A percentile compares a stretch with the other conserved stretches of the same genome.
phyloP scores from a whole-genome alignment of 768 basidiomycete species.

The Jaapia argillacea region DNA sequence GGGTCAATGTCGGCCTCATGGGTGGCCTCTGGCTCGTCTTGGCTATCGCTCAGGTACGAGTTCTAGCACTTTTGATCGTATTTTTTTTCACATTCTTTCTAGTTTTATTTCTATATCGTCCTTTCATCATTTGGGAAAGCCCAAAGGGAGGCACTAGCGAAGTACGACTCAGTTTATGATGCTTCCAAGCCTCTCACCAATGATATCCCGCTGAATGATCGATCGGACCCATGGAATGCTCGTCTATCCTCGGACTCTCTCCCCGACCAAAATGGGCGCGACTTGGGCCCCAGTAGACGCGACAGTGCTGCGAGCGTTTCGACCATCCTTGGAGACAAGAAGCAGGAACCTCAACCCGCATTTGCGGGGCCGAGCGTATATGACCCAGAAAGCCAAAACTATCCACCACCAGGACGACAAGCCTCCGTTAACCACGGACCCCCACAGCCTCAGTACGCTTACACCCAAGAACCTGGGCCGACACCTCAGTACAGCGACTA shows the following conservation, averaged over 20 bases:
- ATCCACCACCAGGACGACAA: constrained; percentile 24
- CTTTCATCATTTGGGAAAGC: constrained; percentile 56
- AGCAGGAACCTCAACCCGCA: constrained; percentile 34
- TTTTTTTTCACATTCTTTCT: constrained; percentile 18
- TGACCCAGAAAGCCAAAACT: constrained; percentile 11
- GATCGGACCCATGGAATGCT: constrained; percentile 63
- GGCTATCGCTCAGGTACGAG: constrained; percentile 62
- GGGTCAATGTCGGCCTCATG: constrained; percentile 92
- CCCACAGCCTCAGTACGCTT: constrained; percentile 17
- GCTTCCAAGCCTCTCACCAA: constrained; percentile 38
- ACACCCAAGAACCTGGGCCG: constrained; percentile 29
- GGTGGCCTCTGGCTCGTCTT: constrained; percentile 78
- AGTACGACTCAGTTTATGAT: constrained; percentile 68
- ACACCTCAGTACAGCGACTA: constrained; percentile 27
- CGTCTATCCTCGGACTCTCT: constrained; percentile 36
- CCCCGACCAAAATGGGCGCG: constrained; percentile 16
- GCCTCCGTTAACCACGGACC: constrained; percentile 5
- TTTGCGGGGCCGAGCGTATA: constrained; percentile 25
- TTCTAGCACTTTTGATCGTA: constrained; percentile 15
- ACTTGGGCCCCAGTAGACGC: constrained; percentile 30
- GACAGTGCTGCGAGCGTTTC: constrained; percentile 45
- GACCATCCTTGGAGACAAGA: constrained; percentile 41
- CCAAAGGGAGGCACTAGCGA: constrained; percentile 73
- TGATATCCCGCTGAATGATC: constrained; percentile 57
- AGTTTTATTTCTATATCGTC: constrained; percentile 42